phyloP scores from a whole-genome alignment of 1,284 basidiomycete genomes.

The Lignosus rhinocerotis region DNA sequence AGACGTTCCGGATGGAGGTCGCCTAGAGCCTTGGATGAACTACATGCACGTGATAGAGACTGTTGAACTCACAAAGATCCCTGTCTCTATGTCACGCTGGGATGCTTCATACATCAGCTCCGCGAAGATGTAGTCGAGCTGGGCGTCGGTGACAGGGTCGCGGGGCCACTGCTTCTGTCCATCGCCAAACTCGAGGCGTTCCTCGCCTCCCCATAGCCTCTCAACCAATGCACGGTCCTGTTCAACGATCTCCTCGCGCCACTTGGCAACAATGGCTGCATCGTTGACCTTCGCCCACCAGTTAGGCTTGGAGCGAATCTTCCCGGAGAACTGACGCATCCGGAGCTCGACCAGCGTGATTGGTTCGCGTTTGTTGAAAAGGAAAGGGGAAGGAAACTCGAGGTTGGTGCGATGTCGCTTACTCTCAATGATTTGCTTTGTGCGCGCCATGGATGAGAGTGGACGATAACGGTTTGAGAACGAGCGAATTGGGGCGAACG shows the following conservation, averaged over 20 bases:
- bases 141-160: not conserved
- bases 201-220: conserved; percentile 2
- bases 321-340: conserved; percentile 16
- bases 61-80: conserved; percentile 28
- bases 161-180: not conserved
- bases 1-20: not conserved
- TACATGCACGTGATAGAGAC: not conserved
- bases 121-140: conserved; percentile 4
- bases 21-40: not conserved
- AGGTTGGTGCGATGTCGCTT: too few species aligned
- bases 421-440: too few species aligned
- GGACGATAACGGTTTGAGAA: too few species aligned
- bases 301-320: conserved; percentile 20
- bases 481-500: too few species aligned
- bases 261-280: conserved; percentile 11
- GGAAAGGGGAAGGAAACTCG: conserved; percentile 1
- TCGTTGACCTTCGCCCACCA: conserved; percentile 24
- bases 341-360: conserved; percentile 15
- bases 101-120: not conserved
- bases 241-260: conserved; percentile 22
- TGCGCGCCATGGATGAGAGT: too few species aligned
- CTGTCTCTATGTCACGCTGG: not conserved
- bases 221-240: not conserved
- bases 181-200: not conserved
- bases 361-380: not conserved